phyloP scores from a whole-genome alignment of 2,329 filamentous ascomycete genomes.

The Aaosphaeria arxii region DNA sequence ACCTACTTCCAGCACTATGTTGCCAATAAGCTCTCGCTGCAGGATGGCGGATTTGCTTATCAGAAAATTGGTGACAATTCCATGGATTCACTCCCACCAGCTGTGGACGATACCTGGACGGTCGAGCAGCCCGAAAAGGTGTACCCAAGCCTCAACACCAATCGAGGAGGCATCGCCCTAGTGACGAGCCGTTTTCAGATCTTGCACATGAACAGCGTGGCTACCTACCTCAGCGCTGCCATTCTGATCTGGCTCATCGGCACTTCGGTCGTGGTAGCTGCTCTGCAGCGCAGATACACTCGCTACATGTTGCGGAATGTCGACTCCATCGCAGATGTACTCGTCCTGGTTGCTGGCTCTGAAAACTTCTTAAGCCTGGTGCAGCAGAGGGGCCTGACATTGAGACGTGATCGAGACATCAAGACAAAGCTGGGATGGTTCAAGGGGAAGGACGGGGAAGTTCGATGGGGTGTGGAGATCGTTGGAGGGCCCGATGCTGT shows the following conservation, averaged over 20 bases:
- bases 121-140: not conserved
- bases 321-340: slow-evolving; percentile 18
- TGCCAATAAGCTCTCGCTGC: not conserved
- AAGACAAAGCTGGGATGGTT: slow-evolving; percentile 12
- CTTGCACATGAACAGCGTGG: slow-evolving; percentile 14
- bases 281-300: slow-evolving; percentile 15
- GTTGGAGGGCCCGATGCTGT: not conserved
- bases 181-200: slow-evolving; percentile 13
- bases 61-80: not conserved
- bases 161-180: slow-evolving; percentile 6
- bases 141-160: slow-evolving; percentile 7
- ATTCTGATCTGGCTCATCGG: slow-evolving; percentile 19
- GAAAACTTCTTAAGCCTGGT: slow-evolving; percentile 18
- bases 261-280: slow-evolving; percentile 10
- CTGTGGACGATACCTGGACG: not conserved
- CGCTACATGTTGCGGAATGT: slow-evolving; percentile 15
- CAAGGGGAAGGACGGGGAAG: slow-evolving; percentile 3
- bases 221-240: slow-evolving; percentile 13
- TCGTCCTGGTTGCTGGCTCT: slow-evolving; percentile 20
- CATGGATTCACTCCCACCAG: not conserved
- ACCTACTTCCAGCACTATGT: slow-evolving; percentile 28
- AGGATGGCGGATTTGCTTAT: not conserved
- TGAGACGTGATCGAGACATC: slow-evolving; percentile 1
- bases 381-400: slow-evolving; percentile 7
- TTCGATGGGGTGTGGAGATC: slow-evolving; percentile 14